A percentile compares a stretch with the other conserved stretches of the same genome.
These are phyloP conservation scores for Santalum album DNA, from an alignment of 164 flowering plant genomes.

Conservation along the genomic window DNA sequence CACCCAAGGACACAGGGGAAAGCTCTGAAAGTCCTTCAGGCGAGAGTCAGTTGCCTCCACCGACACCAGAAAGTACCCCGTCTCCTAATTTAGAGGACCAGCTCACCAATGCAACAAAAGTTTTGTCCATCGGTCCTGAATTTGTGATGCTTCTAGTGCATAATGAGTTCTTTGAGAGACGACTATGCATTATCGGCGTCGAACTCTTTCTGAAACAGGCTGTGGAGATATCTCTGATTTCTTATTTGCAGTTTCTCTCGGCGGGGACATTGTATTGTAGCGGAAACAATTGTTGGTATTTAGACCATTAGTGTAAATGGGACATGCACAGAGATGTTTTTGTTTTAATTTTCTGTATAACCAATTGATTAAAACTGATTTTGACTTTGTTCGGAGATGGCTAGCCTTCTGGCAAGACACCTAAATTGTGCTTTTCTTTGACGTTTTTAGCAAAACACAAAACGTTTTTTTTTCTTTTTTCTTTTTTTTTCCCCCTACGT, in stretches of 20 bases:
- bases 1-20: constrained; percentile 27
- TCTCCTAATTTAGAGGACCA: constrained; percentile 26
- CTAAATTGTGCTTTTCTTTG: too few relatives aligned
- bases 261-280: constrained; percentile 14
- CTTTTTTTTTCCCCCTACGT: too few relatives aligned
- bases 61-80: constrained; percentile 24
- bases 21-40: constrained; percentile 19
- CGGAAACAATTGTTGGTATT: constrained; percentile 10
- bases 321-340: constrained; percentile 5
- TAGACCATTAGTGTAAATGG: constrained; percentile 21
- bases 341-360: background rate
- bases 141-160: background rate
- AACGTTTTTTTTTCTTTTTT: too few relatives aligned
- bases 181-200: constrained; percentile 1
- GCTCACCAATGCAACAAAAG: constrained; percentile 17
- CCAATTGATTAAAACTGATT: background rate
- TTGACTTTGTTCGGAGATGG: background rate
- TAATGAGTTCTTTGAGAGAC: constrained; percentile 1
- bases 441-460: too few relatives aligned
- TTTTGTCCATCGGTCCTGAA: background rate
- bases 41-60: constrained; percentile 23
- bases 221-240: constrained; percentile 11
- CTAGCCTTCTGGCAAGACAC: too few relatives aligned
- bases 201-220: background rate
- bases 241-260: constrained; percentile 12